Percentiles rank a stretch among this genome's conserved stretches.
phyloP scores from a whole-genome alignment of 306 rosid genomes.

The Rubus idaeus region DNA sequence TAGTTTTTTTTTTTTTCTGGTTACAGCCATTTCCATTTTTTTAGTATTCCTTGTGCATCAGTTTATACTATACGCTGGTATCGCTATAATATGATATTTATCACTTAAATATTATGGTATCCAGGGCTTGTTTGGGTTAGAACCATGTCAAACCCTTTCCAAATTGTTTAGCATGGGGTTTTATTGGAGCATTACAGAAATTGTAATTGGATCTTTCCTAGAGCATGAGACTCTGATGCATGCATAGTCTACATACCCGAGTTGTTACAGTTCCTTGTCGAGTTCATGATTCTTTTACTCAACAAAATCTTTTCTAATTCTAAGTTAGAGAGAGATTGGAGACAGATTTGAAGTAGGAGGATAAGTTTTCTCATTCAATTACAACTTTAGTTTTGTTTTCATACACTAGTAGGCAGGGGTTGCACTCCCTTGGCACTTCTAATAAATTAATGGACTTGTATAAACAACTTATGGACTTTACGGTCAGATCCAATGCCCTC shows the following conservation, averaged over 20 bases:
- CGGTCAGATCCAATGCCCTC: background rate
- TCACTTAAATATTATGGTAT: too few relatives aligned
- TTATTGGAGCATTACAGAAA: background rate
- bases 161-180: too few relatives aligned
- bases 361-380: background rate
- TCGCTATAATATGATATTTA: too few relatives aligned
- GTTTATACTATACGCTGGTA: too few relatives aligned
- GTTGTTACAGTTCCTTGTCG: background rate
- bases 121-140: too few relatives aligned
- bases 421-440: background rate
- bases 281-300: background rate
- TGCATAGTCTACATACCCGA: background rate
- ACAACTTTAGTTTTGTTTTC: background rate
- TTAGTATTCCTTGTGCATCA: background rate
- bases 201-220: background rate
- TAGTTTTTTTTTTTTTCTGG: background rate
- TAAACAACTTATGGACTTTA: background rate
- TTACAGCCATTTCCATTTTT: background rate
- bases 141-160: too few relatives aligned
- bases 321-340: background rate
- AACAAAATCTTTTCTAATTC: background rate
- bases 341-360: background rate
- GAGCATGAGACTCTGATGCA: background rate
- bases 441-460: background rate
- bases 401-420: background rate